Evolutionary conservation across 495 filamentous ascomycete genomes (phyloP).

Genomic region (Aspergillus incahuasiensis): DNA sequence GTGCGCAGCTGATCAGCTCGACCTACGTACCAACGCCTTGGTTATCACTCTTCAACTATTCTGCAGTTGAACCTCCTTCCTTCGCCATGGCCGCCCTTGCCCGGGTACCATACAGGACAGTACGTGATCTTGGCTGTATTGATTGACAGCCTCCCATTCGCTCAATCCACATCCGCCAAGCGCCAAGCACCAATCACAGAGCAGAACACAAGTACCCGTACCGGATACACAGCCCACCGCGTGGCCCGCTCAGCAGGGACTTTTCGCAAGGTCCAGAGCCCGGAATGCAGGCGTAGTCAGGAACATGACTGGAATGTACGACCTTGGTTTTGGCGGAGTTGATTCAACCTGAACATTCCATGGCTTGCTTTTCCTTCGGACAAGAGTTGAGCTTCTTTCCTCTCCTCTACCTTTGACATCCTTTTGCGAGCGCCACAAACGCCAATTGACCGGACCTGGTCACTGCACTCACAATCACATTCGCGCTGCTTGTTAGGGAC

Average conservation of each 20-base stretch:
- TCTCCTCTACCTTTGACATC: conserved; percentile 8
- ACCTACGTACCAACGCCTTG: too few species aligned
- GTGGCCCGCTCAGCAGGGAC: conserved; percentile 1
- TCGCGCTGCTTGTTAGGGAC: background rate
- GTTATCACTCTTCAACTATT: too few species aligned
- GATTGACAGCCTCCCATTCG: background rate
- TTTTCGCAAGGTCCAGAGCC: background rate
- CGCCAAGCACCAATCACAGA: background rate
- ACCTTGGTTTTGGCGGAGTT: background rate
- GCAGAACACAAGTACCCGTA: background rate
- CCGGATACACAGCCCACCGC: background rate
- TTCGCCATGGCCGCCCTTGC: too few species aligned
- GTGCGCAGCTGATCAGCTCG: too few species aligned
- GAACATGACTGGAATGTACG: background rate
- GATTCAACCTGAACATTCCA: too few species aligned
- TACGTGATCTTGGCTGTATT: too few species aligned
- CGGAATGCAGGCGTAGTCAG: background rate
- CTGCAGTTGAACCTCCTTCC: too few species aligned
- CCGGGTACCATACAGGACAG: too few species aligned
- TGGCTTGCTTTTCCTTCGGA: too few species aligned
- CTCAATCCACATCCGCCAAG: background rate
- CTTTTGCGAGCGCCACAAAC: too few species aligned
- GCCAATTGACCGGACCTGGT: too few species aligned
- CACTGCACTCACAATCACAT: too few species aligned
- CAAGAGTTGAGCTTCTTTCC: background rate